Evolutionary conservation across 331 rosid species (phyloP).

Genomic region (Erythrophleum ivorense): DNA sequence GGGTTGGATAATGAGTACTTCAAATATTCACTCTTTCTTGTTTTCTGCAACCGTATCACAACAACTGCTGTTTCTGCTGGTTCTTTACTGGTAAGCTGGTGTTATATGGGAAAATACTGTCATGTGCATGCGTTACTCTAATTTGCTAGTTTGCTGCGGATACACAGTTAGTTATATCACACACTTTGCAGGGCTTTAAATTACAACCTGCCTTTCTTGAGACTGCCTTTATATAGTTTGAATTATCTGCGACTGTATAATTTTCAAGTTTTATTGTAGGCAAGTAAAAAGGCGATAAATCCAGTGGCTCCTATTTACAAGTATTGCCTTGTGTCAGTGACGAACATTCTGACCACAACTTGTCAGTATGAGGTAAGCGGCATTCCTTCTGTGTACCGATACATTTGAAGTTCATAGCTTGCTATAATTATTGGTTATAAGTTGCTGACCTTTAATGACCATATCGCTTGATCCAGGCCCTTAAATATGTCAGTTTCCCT

Average conservation of each 20-base stretch:
- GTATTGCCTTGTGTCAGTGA: constrained; percentile 77
- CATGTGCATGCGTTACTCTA: constrained; percentile 5
- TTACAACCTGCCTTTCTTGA: constrained; percentile 18
- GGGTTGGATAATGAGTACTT: constrained; percentile 76
- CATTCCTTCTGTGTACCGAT: not conserved
- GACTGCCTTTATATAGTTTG: constrained; percentile 12
- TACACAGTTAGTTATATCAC: not conserved
- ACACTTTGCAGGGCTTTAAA: constrained; percentile 28
- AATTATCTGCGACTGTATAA: constrained; percentile 13
- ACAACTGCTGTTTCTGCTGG: constrained; percentile 93
- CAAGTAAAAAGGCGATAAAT: constrained; percentile 73
- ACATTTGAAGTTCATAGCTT: constrained; percentile 4
- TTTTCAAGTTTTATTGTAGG: constrained; percentile 49
- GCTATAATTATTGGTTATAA: constrained; percentile 17
- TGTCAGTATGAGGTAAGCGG: constrained; percentile 88
- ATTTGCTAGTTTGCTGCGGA: not conserved
- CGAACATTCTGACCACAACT: constrained; percentile 92
- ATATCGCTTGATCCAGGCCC: constrained; percentile 67
- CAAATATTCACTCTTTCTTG: constrained; percentile 83
- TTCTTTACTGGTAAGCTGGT: constrained; percentile 66
- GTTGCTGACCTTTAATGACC: constrained; percentile 5
- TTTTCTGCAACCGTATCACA: constrained; percentile 91
- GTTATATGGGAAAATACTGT: constrained; percentile 8
- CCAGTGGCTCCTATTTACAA: constrained; percentile 92
- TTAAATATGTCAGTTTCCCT: constrained; percentile 97